These are phyloP conservation scores for Cutaneotrichosporon sp. DNA, from an alignment of 1,284 basidiomycete genomes.

Conservation along the genomic window DNA sequence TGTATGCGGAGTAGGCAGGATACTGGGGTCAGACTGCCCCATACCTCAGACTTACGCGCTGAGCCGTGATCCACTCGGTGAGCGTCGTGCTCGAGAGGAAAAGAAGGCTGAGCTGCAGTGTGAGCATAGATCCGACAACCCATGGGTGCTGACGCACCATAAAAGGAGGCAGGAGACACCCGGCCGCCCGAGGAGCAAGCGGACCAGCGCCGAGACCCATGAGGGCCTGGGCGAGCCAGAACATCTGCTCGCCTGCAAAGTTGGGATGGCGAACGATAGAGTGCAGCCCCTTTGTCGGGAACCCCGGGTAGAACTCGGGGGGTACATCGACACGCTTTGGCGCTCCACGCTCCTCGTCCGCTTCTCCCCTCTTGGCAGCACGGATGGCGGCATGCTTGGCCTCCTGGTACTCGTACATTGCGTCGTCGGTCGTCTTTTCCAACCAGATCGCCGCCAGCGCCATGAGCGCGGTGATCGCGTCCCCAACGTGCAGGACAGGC, in stretches of 20 bases:
- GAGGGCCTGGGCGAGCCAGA: constrained; percentile 63
- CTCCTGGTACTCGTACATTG: constrained; percentile 74
- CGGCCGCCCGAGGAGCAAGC: neutral
- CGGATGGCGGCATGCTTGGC: constrained; percentile 60
- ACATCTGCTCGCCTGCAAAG: constrained; percentile 79
- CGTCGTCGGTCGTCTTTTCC: constrained; percentile 83
- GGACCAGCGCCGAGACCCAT: constrained; percentile 41
- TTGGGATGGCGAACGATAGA: constrained; percentile 84
- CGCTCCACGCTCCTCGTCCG: neutral
- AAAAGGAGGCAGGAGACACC: neutral
- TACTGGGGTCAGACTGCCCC: constrained; percentile 51
- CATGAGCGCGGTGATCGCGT: constrained; percentile 58
- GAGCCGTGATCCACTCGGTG: constrained; percentile 70
- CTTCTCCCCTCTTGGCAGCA: too few relatives aligned
- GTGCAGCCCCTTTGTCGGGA: constrained; percentile 79
- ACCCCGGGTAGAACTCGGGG: constrained; percentile 63
- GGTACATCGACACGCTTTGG: constrained; percentile 23
- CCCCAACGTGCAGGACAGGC: constrained; percentile 56
- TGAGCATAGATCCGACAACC: constrained; percentile 47
- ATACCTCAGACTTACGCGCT: constrained; percentile 52
- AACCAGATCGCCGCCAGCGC: constrained; percentile 57
- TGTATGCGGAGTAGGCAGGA: constrained; percentile 68
- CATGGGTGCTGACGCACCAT: neutral
- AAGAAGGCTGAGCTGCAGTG: constrained; percentile 52
- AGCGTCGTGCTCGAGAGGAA: constrained; percentile 70